These are phyloP conservation scores for Kodamaea sp. DNA, from an alignment of 1,139 yeast genomes.

Conservation along the genomic window DNA sequence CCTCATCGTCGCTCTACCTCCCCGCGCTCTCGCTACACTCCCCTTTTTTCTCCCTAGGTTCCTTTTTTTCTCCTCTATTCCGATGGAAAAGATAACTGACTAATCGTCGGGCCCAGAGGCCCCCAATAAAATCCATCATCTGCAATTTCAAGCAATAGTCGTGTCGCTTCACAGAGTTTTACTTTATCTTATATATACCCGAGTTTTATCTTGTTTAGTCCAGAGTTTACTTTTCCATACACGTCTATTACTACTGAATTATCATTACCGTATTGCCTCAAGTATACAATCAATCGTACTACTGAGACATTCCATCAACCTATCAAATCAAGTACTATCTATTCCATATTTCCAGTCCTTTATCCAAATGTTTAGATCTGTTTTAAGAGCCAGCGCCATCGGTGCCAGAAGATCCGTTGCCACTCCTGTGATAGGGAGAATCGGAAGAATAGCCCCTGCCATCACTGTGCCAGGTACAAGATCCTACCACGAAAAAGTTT, in stretches of 20 bases:
- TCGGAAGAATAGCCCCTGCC: constrained; percentile 3
- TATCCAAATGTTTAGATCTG: constrained; percentile 9
- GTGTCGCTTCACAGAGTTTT: constrained; percentile 1
- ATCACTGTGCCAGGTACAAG: constrained; percentile 21
- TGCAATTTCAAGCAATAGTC: constrained; percentile 8
- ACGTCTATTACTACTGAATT: too few species aligned
- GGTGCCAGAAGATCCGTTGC: constrained; percentile 8
- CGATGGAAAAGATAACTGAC: constrained; percentile 4
- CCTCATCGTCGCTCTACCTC: neutral
- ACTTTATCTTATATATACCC: constrained; percentile 1
- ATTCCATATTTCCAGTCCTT: neutral
- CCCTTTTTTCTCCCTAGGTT: neutral
- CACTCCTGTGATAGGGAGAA: constrained; percentile 13
- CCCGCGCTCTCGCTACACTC: neutral
- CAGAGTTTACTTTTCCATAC: too few species aligned
- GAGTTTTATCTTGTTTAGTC: constrained; percentile 1
- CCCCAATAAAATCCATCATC: constrained; percentile 3
- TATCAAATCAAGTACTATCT: neutral
- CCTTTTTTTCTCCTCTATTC: neutral
- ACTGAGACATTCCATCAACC: too few species aligned
- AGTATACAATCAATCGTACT: too few species aligned
- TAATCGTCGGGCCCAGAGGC: constrained; percentile 2
- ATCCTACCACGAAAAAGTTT: constrained; percentile 67
- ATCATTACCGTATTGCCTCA: too few species aligned
- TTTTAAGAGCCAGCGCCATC: constrained; percentile 10